These are phyloP conservation scores for Ammopiptanthus mongolicus DNA, from an alignment of 306 rosid species.

Conservation along the genomic window DNA sequence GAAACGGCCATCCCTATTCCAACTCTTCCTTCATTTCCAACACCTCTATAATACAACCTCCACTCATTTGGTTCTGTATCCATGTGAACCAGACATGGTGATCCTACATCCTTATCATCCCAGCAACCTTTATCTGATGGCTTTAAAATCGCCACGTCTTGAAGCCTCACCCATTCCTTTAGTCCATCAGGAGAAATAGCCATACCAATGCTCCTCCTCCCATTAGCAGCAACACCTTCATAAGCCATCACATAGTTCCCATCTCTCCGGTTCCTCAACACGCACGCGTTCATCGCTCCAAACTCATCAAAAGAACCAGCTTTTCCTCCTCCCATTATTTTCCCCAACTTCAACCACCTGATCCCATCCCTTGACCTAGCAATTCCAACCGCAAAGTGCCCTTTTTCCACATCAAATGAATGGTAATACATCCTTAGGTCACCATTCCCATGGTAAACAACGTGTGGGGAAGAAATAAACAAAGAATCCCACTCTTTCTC, in stretches of 20 bases:
- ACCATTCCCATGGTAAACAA: constrained; percentile 61
- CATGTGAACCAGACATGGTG: constrained; percentile 68
- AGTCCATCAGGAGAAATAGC: constrained; percentile 65
- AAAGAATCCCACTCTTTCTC: constrained; percentile 67
- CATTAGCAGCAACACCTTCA: constrained; percentile 63
- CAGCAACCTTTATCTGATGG: constrained; percentile 46
- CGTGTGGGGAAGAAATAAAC: constrained; percentile 60
- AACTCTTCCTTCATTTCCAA: constrained; percentile 48
- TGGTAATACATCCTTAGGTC: constrained; percentile 83
- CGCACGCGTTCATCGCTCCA: constrained; percentile 52
- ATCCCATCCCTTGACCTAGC: constrained; percentile 88
- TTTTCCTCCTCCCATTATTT: constrained; percentile 58
- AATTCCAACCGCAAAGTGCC: constrained; percentile 55
- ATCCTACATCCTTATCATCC: constrained; percentile 63
- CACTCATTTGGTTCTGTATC: constrained; percentile 52
- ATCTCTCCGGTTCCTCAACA: constrained; percentile 39
- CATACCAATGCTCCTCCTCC: constrained; percentile 64
- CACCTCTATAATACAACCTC: constrained; percentile 73
- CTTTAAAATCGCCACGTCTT: constrained; percentile 38
- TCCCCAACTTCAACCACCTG: constrained; percentile 71
- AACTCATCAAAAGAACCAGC: constrained; percentile 52
- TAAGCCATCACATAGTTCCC: constrained; percentile 75
- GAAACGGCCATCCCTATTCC: constrained; percentile 79
- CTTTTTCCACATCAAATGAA: constrained; percentile 52
- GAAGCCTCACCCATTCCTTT: constrained; percentile 56